These are phyloP conservation scores for Papiliotrema terrestris DNA, from an alignment of 1,284 basidiomycete genomes.

Conservation along the genomic window DNA sequence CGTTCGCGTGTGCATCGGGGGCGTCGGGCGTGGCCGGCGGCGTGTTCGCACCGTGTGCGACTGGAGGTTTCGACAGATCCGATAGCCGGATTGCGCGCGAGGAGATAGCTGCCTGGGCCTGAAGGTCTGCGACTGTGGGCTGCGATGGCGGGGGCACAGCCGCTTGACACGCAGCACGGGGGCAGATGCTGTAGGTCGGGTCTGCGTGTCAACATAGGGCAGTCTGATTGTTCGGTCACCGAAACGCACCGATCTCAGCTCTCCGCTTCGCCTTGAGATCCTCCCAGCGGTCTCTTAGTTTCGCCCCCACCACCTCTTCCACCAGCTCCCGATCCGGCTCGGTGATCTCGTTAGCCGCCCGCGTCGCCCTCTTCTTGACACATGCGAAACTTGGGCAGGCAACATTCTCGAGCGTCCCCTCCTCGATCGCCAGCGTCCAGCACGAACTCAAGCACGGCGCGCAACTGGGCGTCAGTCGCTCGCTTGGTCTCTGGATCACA, in stretches of 20 bases:
- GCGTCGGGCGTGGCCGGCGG: conserved; percentile 3
- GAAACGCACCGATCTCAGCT: conserved; percentile 37
- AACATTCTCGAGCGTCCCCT: conserved; percentile 44
- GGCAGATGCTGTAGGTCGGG: conserved; percentile 43
- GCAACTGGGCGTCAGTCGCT: conserved; percentile 24
- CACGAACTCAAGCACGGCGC: conserved; percentile 39
- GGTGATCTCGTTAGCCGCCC: conserved; percentile 7
- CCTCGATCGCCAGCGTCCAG: conserved; percentile 45
- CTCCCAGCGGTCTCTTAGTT: conserved; percentile 32
- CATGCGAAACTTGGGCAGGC: conserved; percentile 43
- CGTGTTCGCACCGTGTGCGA: not conserved
- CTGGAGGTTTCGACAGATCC: conserved; percentile 13
- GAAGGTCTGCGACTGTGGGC: conserved; percentile 3
- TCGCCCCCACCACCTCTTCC: conserved; percentile 49
- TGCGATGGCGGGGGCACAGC: conserved; percentile 37
- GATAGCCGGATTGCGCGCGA: conserved; percentile 26
- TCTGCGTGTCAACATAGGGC: conserved; percentile 18
- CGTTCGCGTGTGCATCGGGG: not conserved
- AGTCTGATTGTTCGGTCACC: not conserved
- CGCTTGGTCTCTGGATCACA: not conserved
- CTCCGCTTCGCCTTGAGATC: conserved; percentile 34
- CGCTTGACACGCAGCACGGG: conserved; percentile 43
- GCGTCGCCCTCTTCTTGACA: conserved; percentile 32
- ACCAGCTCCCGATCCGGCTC: conserved; percentile 64
- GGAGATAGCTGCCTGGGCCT: conserved; percentile 6